phyloP scores from a whole-genome alignment of 345 rosid genomes.

The Arabidopsis thaliana region DNA sequence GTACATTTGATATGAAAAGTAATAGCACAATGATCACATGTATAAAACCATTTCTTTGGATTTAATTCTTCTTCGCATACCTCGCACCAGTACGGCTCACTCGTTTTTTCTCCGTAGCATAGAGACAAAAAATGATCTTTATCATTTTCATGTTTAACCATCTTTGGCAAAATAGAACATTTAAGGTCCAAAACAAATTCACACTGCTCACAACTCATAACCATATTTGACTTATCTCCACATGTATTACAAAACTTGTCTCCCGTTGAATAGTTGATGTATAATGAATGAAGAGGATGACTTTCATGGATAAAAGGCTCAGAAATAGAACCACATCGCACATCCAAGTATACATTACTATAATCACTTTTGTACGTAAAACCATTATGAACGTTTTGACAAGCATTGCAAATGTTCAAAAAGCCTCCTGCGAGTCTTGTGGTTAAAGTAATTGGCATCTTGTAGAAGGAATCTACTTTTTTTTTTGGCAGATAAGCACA shows the following conservation, averaged over 20 bases:
- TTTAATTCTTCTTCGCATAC: constrained; percentile 25
- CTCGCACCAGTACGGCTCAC: constrained; percentile 12
- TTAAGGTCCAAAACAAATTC: constrained; percentile 10
- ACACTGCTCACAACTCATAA: constrained; percentile 17
- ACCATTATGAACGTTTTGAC: neutral
- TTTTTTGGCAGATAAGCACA: neutral
- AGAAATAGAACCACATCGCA: constrained; percentile 29
- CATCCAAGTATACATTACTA: neutral
- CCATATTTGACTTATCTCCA: constrained; percentile 5
- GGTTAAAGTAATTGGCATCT: neutral
- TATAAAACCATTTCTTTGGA: constrained; percentile 23
- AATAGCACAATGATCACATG: constrained; percentile 19
- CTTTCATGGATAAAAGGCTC: constrained; percentile 33
- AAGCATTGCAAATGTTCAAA: neutral
- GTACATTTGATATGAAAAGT: constrained; percentile 31
- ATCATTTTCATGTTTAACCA: constrained; percentile 22
- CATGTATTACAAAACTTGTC: neutral
- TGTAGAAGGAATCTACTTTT: neutral
- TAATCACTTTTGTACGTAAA: neutral
- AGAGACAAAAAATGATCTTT: constrained; percentile 16
- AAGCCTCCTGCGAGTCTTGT: no score
- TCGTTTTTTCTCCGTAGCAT: constrained; percentile 8
- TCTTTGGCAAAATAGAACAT: constrained; percentile 29
- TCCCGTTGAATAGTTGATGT: neutral
- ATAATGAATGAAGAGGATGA: constrained; percentile 16